Evolutionary conservation across 805 yeast species (phyloP), one percentile per base, ranked within the genome.

Genomic region (Candida tallmaniae): DNA sequence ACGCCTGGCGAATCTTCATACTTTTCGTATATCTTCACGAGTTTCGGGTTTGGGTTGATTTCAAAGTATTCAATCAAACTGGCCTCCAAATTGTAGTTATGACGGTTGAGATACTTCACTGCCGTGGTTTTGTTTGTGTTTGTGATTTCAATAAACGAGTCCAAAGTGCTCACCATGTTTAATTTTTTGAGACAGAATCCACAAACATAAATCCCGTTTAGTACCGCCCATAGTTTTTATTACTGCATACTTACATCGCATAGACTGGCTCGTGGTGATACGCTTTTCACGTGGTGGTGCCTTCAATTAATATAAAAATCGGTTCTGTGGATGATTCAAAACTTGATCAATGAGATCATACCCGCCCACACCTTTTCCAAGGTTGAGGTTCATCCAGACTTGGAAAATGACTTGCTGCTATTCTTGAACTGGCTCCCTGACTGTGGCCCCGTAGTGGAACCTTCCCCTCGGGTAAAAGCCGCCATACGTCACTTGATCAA

Each of bases 61-160:
- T 32, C 42, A 23, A 54, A 50, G 39, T 52, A 63, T 9, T 52
- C 52, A 34, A 60, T 56, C 11, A 65, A 40, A 1, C 73, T 66
- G 11, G 29, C 34, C 15, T 55, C 44, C 15, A 68, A 27, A 31
- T 61, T 46, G 50, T 62, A 56, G 25, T 53, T 47, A 42, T 47
- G 36, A 17, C 40, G 40, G 11, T 59, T 54, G n/a, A 70, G 60
- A 36, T 55, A 62, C 27, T 42, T 44, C 2, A 61, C 56, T 11
- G 76, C 74, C 9, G 48, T 56, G 6, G 56, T 41, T 4, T 49
- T 40, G 4, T 53, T 36, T 2, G 62, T 50, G 5, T 68, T 68
- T 7, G 78, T 68, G 29, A 72, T 50, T 25, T 60, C 64, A 30
- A 58, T 42, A 47, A 73, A 70, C 36, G 61, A 30, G 22, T 8